phyloP scores from a whole-genome alignment of 331 rosid species.

The Rosa hybrid region DNA sequence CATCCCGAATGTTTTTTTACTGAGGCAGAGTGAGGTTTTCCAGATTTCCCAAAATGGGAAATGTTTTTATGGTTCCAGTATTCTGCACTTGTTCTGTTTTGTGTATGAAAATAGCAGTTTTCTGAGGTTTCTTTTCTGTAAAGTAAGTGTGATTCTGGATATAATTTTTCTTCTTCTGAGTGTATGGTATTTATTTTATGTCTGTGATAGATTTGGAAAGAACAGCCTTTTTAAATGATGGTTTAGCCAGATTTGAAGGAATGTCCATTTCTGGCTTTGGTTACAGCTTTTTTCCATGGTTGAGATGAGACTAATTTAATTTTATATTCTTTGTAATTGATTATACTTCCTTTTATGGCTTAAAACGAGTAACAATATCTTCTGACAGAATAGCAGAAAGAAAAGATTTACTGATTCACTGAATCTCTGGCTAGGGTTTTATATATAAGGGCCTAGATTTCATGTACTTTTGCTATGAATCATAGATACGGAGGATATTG shows the following conservation, averaged over 20 bases:
- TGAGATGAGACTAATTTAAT: conserved; percentile 2
- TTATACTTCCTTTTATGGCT: conserved; percentile 37
- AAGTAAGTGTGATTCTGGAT: not conserved
- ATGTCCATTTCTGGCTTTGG: conserved; percentile 21
- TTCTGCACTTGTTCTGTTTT: not conserved
- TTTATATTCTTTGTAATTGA: not conserved
- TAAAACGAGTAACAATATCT: not conserved
- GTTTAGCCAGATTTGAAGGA: conserved; percentile 28
- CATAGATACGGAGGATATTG: not conserved
- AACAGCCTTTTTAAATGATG: conserved; percentile 1
- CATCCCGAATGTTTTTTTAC: not conserved
- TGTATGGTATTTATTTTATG: conserved; percentile 4
- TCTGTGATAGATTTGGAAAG: conserved; percentile 4
- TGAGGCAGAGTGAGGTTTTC: not conserved
- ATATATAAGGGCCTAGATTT: conserved; percentile 7
- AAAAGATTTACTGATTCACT: not conserved
- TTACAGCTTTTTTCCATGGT: conserved; percentile 19
- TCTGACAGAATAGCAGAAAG: conserved; percentile 11
- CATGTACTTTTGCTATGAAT: not conserved
- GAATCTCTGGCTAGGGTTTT: conserved; percentile 14
- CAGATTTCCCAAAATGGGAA: conserved; percentile 2
- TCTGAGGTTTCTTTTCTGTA: conserved; percentile 9
- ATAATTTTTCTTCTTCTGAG: not conserved
- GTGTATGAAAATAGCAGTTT: not conserved
- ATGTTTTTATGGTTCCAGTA: not conserved